phyloP scores from a whole-genome alignment of 768 basidiomycete species.

The Clavaria fumosa region DNA sequence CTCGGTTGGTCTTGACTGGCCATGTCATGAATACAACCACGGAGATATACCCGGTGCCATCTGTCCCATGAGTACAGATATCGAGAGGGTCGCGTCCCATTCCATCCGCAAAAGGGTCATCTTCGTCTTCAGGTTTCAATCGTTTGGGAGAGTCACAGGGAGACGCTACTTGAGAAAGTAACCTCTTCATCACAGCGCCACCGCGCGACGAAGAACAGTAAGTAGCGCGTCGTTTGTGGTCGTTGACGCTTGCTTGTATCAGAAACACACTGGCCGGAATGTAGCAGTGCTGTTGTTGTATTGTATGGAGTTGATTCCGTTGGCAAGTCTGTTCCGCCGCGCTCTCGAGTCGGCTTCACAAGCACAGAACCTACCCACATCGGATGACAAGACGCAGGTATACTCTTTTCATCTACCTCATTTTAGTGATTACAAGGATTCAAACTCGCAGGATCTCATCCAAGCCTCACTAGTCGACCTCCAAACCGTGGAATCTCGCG shows the following conservation, averaged over 20 bases:
- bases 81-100: conserved; percentile 19
- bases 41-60: conserved; percentile 25
- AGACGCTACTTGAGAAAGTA: conserved; percentile 12
- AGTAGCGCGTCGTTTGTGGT: background rate
- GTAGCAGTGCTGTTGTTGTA: background rate
- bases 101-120: conserved; percentile 12
- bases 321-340: conserved; percentile 24
- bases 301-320: conserved; percentile 17
- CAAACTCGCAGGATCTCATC: conserved; percentile 36
- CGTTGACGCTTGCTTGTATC: background rate
- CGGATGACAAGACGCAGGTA: conserved; percentile 31
- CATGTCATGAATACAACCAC: conserved; percentile 32
- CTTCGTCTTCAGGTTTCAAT: conserved; percentile 11
- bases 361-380: conserved; percentile 23
- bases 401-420: background rate
- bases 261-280: background rate
- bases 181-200: too few relatives aligned
- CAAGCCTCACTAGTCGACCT: conserved; percentile 42
- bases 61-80: conserved; percentile 16
- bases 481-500: conserved; percentile 31
- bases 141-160: conserved; percentile 3
- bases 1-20: conserved; percentile 17
- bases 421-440: background rate
- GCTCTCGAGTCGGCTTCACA: conserved; percentile 25
- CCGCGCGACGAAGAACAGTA: too few relatives aligned